Evolutionary conservation across 192 early-diverging fungal genomes (phyloP).

Genomic region (Chytriomyces sp.): DNA sequence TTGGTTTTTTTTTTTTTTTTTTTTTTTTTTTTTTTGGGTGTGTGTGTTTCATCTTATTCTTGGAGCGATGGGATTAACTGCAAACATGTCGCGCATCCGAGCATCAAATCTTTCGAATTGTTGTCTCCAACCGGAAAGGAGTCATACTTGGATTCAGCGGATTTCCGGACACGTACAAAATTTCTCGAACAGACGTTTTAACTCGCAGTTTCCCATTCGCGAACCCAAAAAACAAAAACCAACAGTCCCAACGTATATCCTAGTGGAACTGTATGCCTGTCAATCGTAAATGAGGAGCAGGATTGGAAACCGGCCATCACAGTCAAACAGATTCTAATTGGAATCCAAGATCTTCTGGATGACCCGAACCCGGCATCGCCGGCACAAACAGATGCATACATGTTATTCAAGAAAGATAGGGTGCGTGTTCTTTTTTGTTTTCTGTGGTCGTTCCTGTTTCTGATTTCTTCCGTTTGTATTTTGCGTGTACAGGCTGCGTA

Average conservation of each 20-base stretch:
- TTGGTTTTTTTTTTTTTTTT: no score
- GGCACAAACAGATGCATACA: conserved; percentile 84
- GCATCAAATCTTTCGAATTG: no score
- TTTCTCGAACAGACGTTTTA: no score
- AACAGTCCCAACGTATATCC: conserved; percentile 90
- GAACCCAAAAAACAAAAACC: no score
- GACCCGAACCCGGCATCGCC: conserved; percentile 92
- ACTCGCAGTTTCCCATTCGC: no score
- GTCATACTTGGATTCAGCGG: no score
- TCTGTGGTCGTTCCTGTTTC: background rate
- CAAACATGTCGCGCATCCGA: no score
- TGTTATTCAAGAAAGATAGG: conserved; percentile 70
- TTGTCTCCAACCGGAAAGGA: no score
- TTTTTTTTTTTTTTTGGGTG: no score
- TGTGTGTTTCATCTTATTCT: no score
- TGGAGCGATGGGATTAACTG: no score
- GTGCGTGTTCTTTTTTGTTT: background rate
- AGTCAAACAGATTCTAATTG: conserved; percentile 95
- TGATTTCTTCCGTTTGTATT: background rate
- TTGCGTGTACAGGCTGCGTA: conserved; percentile 15
- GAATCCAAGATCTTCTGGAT: conserved; percentile 87
- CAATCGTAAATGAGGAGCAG: conserved; percentile 94
- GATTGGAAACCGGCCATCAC: conserved; percentile 82
- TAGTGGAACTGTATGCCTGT: conserved; percentile 95
- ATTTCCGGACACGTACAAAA: no score